Percentiles rank a stretch among this genome's conserved stretches.
Conservation (phyloP, 257 asterid species). For the Leonotis leonurus region DNA sequence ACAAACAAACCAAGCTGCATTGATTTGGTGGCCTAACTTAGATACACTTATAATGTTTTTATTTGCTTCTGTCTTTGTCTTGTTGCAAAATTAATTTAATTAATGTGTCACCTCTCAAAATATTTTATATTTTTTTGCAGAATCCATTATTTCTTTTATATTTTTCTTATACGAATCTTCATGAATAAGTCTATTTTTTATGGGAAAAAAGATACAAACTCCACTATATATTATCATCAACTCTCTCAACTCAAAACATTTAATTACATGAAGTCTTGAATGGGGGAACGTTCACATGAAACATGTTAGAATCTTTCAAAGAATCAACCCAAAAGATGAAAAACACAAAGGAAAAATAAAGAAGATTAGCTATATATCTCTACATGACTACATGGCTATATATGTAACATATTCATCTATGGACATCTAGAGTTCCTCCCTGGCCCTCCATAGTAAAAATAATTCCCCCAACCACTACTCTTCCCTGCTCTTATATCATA, state of each 20-base stretch:
- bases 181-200: not conserved
- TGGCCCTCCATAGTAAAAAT: constrained; percentile 92
- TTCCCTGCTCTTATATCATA: constrained; percentile 73
- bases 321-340: constrained; percentile 9
- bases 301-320: constrained; percentile 31
- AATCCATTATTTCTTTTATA: not conserved
- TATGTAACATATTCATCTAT: constrained; percentile 20
- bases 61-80: constrained; percentile 19
- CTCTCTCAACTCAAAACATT: constrained; percentile 26
- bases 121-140: not conserved
- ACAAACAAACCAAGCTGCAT: constrained; percentile 23
- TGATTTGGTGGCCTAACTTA: constrained; percentile 40
- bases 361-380: constrained; percentile 16
- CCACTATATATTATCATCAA: constrained; percentile 14
- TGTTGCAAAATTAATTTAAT: not conserved
- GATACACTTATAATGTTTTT: constrained; percentile 32
- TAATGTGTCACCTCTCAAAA: constrained; percentile 3
- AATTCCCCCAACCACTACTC: constrained; percentile 83
- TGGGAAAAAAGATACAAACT: constrained; percentile 3
- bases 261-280: constrained; percentile 38
- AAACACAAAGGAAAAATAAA: no score
- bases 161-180: not conserved
- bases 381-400: constrained; percentile 27
- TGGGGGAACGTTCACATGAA: no score
- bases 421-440: constrained; percentile 74